phyloP scores from a whole-genome alignment of 148 eudicot species.

The Fagopyrum tataricum region DNA sequence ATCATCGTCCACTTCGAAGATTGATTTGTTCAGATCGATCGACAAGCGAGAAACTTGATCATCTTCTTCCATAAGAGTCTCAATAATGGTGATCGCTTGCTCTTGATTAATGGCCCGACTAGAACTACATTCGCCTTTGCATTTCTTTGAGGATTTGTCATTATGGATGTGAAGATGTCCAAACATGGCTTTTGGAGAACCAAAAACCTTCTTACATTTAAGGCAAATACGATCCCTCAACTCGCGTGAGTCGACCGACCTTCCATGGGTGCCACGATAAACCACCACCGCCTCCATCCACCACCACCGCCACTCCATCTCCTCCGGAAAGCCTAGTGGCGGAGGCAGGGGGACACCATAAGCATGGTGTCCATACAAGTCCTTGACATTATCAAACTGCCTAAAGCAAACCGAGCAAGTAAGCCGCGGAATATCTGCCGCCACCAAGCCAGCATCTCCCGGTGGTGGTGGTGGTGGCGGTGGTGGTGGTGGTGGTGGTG shows the following conservation, averaged over 20 bases:
- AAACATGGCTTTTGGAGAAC: background rate
- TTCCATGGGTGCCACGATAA: background rate
- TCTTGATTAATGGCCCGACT: too few species aligned
- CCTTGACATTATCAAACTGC: background rate
- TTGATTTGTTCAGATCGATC: too few species aligned
- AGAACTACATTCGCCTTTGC: too few species aligned
- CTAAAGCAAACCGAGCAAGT: background rate
- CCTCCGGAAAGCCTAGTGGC: background rate
- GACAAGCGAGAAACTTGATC: too few species aligned
- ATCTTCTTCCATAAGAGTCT: too few species aligned
- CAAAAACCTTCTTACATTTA: background rate
- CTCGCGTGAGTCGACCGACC: background rate
- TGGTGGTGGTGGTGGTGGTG: too few species aligned
- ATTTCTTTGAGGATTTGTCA: too few species aligned
- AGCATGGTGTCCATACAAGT: background rate
- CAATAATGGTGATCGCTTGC: too few species aligned
- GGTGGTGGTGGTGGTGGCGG: background rate
- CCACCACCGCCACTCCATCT: background rate
- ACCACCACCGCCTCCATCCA: background rate
- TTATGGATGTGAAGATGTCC: background rate
- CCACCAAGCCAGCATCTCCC: background rate
- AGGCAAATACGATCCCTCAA: background rate
- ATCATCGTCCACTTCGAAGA: too few species aligned
- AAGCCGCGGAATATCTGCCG: too few species aligned
- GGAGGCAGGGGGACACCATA: background rate